Percentiles rank a stretch among this genome's conserved stretches.
Conservation (phyloP, 23 red algal species). For the Chondrus crispus region DNA sequence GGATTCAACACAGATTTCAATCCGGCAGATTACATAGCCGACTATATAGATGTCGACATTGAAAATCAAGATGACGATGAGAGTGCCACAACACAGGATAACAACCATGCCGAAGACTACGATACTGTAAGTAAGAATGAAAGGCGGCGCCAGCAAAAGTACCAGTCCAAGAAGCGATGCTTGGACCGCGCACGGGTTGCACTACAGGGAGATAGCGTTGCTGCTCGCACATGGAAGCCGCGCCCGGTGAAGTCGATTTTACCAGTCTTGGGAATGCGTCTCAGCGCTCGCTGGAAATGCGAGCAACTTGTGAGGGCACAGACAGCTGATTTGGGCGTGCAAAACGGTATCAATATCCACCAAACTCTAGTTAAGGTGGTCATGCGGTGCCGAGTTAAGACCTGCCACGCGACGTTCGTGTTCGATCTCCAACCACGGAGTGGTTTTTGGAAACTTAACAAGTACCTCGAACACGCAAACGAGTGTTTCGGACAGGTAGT, state of each 20-base stretch:
- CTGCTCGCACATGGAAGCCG: too few relatives aligned
- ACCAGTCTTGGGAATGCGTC: background rate
- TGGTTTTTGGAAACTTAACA: slow-evolving; percentile 26
- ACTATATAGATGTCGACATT: too few relatives aligned
- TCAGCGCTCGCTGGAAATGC: slow-evolving; percentile 6
- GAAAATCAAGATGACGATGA: too few relatives aligned
- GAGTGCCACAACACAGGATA: too few relatives aligned
- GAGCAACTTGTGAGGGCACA: background rate
- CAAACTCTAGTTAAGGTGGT: background rate
- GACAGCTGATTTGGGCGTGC: background rate
- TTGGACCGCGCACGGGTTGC: too few relatives aligned
- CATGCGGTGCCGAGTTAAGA: slow-evolving; percentile 11
- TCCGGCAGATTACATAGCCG: too few relatives aligned
- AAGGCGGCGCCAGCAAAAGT: too few relatives aligned
- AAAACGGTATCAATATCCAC: background rate
- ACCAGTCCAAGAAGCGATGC: too few relatives aligned
- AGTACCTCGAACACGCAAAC: background rate
- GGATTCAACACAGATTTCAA: too few relatives aligned
- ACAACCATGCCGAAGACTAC: too few relatives aligned
- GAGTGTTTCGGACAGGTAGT: background rate
- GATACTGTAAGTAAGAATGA: too few relatives aligned
- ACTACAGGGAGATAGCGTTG: too few relatives aligned
- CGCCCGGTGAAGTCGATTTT: background rate
- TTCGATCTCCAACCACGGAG: slow-evolving; percentile 8
- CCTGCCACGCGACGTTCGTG: background rate